These are phyloP conservation scores for Populus ilicifolia DNA, from an alignment of 345 rosid genomes.

Conservation along the genomic window DNA sequence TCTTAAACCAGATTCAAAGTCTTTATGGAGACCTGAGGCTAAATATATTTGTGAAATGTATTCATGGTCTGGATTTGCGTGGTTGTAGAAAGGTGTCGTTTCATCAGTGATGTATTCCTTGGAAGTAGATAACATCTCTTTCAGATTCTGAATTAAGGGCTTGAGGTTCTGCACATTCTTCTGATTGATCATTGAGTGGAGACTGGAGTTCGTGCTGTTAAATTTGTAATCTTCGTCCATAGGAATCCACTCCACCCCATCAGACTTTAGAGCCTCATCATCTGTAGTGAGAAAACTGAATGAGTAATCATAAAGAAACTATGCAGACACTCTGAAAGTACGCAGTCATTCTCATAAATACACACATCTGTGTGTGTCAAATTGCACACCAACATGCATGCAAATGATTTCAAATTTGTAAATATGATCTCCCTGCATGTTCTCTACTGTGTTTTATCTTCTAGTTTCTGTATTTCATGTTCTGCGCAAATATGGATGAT, in stretches of 20 bases:
- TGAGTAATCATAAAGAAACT: constrained; percentile 2
- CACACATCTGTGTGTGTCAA: too few relatives aligned
- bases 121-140: constrained; percentile 13
- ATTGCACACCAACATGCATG: too few relatives aligned
- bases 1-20: constrained; percentile 41
- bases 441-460: not conserved
- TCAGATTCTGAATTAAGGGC: constrained; percentile 19
- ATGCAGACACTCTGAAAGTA: not conserved
- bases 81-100: constrained; percentile 15
- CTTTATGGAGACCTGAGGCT: constrained; percentile 57
- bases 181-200: constrained; percentile 33
- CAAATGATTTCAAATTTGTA: not conserved
- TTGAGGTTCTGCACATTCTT: constrained; percentile 25
- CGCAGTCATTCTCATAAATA: too few relatives aligned
- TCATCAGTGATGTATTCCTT: constrained; percentile 21
- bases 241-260: constrained; percentile 44
- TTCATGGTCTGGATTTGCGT: constrained; percentile 46
- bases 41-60: constrained; percentile 57
- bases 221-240: constrained; percentile 20
- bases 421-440: not conserved
- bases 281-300: constrained; percentile 36
- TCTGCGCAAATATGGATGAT: not conserved
- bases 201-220: constrained; percentile 28
- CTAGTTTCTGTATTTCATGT: not conserved
- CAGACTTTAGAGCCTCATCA: constrained; percentile 37